Conservation (phyloP, 1,139 yeast species). For the Groenewaldozyma sp. region DNA sequence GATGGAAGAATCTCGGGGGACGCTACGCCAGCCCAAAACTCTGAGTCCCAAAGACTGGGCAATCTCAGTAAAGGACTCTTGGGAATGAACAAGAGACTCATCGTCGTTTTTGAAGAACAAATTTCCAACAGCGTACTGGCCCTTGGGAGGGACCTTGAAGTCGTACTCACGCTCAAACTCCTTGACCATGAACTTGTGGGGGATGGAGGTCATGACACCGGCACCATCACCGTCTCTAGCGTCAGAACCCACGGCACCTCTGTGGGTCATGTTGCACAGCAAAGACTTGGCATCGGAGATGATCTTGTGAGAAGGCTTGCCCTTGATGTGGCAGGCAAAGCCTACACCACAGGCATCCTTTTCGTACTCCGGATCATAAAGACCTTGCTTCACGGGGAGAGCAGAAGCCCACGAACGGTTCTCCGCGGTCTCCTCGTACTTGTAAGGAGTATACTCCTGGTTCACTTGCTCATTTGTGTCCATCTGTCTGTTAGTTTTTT, state of each 20-base stretch:
- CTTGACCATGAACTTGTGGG: slow-evolving; percentile 75
- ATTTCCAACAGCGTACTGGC: slow-evolving; percentile 94
- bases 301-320: slow-evolving; percentile 78
- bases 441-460: slow-evolving; percentile 36
- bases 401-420: slow-evolving; percentile 89
- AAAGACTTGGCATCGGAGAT: slow-evolving; percentile 78
- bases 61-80: slow-evolving; percentile 66
- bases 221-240: slow-evolving; percentile 99
- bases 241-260: slow-evolving; percentile 95
- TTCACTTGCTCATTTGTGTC: slow-evolving; percentile 14
- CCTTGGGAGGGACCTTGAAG: slow-evolving; percentile 59
- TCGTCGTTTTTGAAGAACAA: slow-evolving; percentile 82
- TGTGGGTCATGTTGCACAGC: slow-evolving; percentile 95
- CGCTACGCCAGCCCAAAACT: slow-evolving; percentile 90
- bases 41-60: slow-evolving; percentile 69
- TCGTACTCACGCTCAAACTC: slow-evolving; percentile 58
- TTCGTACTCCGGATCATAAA: slow-evolving; percentile 88
- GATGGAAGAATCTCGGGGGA: slow-evolving; percentile 90
- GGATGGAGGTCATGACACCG: slow-evolving; percentile 88
- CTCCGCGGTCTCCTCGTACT: slow-evolving; percentile 66
- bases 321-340: slow-evolving; percentile 90
- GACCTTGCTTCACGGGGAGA: slow-evolving; percentile 78
- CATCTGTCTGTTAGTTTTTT: slow-evolving; percentile 5
- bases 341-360: slow-evolving; percentile 99
- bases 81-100: slow-evolving; percentile 52